Conservation (phyloP, 2,329 filamentous ascomycete species). For the Monosporascus sp. region DNA sequence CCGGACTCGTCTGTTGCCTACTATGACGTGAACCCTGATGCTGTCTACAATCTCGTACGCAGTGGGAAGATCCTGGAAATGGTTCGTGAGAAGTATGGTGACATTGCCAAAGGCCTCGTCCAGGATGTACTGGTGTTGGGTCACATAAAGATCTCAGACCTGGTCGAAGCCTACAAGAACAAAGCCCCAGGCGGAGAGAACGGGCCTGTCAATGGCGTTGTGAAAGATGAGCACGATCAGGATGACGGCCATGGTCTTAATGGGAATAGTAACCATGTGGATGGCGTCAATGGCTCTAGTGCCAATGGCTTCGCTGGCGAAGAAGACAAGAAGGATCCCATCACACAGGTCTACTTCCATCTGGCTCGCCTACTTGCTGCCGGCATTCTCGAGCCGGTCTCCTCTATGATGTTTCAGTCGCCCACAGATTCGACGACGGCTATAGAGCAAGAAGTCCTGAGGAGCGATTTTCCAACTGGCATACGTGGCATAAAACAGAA, state of each 20-base stretch:
- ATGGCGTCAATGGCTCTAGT: constrained; percentile 29
- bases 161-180: constrained; percentile 57
- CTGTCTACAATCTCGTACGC: constrained; percentile 77
- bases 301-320: constrained; percentile 19
- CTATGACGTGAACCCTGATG: constrained; percentile 79
- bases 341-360: constrained; percentile 43
- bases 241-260: constrained; percentile 29
- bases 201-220: constrained; percentile 15
- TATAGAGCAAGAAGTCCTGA: constrained; percentile 58
- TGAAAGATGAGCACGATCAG: constrained; percentile 23
- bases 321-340: constrained; percentile 13
- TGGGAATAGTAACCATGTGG: constrained; percentile 28
- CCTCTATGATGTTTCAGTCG: constrained; percentile 50
- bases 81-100: constrained; percentile 68
- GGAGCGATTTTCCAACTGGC: constrained; percentile 43
- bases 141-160: constrained; percentile 66
- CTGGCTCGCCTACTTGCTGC: constrained; percentile 53
- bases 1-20: constrained; percentile 57
- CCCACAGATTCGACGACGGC: constrained; percentile 56
- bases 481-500: constrained; percentile 63
- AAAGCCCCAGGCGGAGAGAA: constrained; percentile 25
- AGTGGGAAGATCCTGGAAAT: constrained; percentile 75
- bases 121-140: constrained; percentile 72
- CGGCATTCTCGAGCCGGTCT: constrained; percentile 64
- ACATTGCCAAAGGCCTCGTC: constrained; percentile 68